Evolutionary conservation across 306 rosid species (phyloP).

Genomic region (Rosa persica): DNA sequence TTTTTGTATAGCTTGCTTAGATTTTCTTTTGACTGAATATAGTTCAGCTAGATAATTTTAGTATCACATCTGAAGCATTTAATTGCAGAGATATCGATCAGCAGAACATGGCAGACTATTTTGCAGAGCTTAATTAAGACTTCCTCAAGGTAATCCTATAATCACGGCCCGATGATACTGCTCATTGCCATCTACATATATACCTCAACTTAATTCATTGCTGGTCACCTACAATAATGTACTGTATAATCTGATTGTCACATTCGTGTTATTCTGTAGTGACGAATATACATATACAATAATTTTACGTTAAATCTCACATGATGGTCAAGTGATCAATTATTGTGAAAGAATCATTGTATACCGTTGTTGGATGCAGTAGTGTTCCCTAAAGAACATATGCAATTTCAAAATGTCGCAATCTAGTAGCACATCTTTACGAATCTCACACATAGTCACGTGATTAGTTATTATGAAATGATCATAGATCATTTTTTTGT

Average conservation of each 20-base stretch:
- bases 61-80: too few species aligned
- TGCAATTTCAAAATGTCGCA: too few species aligned
- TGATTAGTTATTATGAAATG: too few species aligned
- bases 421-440: too few species aligned
- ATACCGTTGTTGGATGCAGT: too few species aligned
- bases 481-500: too few species aligned
- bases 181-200: background rate
- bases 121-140: background rate
- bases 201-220: background rate
- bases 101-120: background rate
- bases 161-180: slow-evolving; percentile 18
- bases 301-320: background rate
- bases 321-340: too few species aligned
- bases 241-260: background rate
- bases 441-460: too few species aligned
- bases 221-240: background rate
- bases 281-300: background rate
- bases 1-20: background rate
- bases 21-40: background rate
- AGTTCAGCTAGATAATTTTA: background rate
- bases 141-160: background rate
- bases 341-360: too few species aligned
- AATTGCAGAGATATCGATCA: background rate
- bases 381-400: too few species aligned
- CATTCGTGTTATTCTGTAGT: background rate